Percentiles rank a stretch among this genome's conserved stretches.
These are phyloP conservation scores for Prototheca cutis DNA, from an alignment of 163 green algal genomes.

Conservation along the genomic window DNA sequence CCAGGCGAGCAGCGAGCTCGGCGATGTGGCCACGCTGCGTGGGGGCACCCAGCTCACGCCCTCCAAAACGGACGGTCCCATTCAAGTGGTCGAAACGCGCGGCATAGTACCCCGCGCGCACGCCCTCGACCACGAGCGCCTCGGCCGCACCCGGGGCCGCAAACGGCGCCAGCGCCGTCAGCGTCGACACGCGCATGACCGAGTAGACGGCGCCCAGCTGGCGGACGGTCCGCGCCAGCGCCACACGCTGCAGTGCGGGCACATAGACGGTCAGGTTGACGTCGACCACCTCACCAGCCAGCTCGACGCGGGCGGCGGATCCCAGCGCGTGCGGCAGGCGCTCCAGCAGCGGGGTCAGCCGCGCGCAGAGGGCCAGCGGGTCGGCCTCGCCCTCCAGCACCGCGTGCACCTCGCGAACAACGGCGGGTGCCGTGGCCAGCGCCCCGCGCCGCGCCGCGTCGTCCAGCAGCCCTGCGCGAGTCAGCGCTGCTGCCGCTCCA, in stretches of 20 bases:
- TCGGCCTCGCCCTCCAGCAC: conserved; percentile 81
- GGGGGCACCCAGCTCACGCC: conserved; percentile 52
- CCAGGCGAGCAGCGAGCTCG: conserved; percentile 57
- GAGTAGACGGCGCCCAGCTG: conserved; percentile 89
- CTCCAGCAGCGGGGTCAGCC: conserved; percentile 65
- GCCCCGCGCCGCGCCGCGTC: conserved; percentile 63
- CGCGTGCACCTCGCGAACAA: conserved; percentile 51
- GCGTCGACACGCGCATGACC: conserved; percentile 65
- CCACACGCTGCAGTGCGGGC: conserved; percentile 35
- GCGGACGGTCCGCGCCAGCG: conserved; percentile 77
- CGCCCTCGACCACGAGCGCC: conserved; percentile 80
- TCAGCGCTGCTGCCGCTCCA: too few species aligned
- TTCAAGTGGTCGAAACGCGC: conserved; percentile 84
- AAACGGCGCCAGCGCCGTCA: conserved; percentile 69
- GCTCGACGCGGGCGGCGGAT: conserved; percentile 28
- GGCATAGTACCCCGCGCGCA: conserved; percentile 59
- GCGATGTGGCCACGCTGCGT: conserved; percentile 49
- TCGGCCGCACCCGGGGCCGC: conserved; percentile 51
- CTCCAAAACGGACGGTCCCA: conserved; percentile 80
- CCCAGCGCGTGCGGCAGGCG: conserved; percentile 31
- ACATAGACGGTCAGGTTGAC: conserved; percentile 13
- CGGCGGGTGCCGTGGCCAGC: conserved; percentile 52
- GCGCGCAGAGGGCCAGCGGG: conserved; percentile 82
- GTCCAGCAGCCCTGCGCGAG: conserved; percentile 64
- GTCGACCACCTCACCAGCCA: conserved; percentile 47